Base-by-base conservation (phyloP, 768 basidiomycete genomes). In the Leccinum barrowsii region DNA sequence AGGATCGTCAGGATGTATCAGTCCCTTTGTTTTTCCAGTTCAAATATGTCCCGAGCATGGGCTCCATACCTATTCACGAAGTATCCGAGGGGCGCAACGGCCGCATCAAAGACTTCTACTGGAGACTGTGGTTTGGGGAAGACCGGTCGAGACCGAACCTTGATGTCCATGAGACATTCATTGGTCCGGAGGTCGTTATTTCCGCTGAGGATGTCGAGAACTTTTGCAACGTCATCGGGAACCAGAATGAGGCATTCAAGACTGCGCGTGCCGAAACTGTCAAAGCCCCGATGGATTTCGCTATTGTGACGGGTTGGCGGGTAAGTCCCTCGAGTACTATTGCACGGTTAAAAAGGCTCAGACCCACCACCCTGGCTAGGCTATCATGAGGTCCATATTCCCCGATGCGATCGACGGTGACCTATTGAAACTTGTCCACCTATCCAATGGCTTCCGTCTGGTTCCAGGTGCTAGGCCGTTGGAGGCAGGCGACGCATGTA, bases 341-440 rank as follows among this genome's bases (percentile, higher is more conserved):
- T 44, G 13, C 24, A 17, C 35, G 8, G 28, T 37, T 21, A n/a
- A 56, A 34, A 64, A 59, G 4, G 67, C 49, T 28, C 53, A 57
- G 3, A 70, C 47, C 28, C 54, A 47, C 2, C 22, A 10, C 63
- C n/a, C 34, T 54, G 59, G 56, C 0, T 64, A 96, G 94, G 91
- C 95, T n/a, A 98, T 99, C 75, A 99, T 98, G 90, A 93, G 91
- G 73, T 86, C 94, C 1, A 96, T 98, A 75, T 99, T 99, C 85
- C 97, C 97, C 6, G 71, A 80, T 12, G 75, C 84, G 11, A 92
- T 99, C 69, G 92, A 98, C 62, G 97, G 96, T 1, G 96, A 99
- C 73, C 77, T 98, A 15, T 80, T 98, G 65, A 95, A 94, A 74
- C 87, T 98, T 34, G 96, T 98, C 49, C 97, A 99, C 70, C 84